phyloP scores from a whole-genome alignment of 495 filamentous ascomycete species.

The Aspergillus baeticus region DNA sequence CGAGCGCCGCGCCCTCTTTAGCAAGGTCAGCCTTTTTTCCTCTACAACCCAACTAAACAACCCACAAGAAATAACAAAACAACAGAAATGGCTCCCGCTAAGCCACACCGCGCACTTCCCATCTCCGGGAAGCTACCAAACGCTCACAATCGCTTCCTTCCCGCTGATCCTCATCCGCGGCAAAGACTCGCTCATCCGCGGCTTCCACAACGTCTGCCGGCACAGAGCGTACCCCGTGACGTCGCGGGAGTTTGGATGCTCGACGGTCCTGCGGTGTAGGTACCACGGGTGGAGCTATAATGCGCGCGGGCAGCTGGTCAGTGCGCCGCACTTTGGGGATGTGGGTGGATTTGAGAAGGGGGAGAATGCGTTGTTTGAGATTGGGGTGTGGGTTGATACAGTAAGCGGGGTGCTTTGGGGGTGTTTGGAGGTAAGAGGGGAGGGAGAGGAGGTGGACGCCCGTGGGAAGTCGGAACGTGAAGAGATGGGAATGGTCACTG shows the following conservation, averaged over 20 bases:
- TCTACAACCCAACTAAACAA: no score
- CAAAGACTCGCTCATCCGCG: constrained; percentile 49
- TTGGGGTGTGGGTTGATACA: constrained; percentile 22
- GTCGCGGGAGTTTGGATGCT: constrained; percentile 46
- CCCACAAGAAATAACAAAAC: not conserved
- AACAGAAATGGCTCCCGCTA: constrained; percentile 48
- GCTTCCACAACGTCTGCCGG: constrained; percentile 60
- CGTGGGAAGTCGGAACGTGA: constrained; percentile 19
- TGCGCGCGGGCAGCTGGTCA: constrained; percentile 52
- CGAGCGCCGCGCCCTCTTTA: constrained; percentile 53
- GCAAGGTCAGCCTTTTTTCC: constrained; percentile 31
- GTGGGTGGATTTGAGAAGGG: constrained; percentile 54
- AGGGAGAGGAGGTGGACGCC: not conserved
- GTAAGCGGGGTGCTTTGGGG: constrained; percentile 25
- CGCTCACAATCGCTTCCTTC: constrained; percentile 47
- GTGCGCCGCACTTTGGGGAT: constrained; percentile 58
- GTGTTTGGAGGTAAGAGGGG: constrained; percentile 33
- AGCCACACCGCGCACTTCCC: constrained; percentile 44
- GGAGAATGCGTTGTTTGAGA: constrained; percentile 50
- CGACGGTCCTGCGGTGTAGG: constrained; percentile 52
- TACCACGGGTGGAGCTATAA: constrained; percentile 67
- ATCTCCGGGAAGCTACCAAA: constrained; percentile 50
- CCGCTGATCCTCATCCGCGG: constrained; percentile 48
- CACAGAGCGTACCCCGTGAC: constrained; percentile 58
- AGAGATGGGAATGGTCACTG: not conserved